Base-by-base conservation (phyloP, 176 grass and related monocot species). In the Avena eriantha region DNA sequence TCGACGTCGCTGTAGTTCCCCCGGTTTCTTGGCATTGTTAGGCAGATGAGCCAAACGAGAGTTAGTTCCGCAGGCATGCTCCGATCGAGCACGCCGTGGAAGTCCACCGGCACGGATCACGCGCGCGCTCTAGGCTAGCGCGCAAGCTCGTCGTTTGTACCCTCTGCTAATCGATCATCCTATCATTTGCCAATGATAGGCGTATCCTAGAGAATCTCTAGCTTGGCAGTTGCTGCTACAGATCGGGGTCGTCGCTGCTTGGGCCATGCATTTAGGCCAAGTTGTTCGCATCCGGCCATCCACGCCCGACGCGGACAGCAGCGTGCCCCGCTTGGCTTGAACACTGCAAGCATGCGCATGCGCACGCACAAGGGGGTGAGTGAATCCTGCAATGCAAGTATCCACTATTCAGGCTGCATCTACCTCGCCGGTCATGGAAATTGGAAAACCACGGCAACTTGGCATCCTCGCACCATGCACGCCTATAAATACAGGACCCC, bases 401-500 rank as follows among this genome's bases (percentile, higher is more conserved):
- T 54, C 53, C 24, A 11, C 23, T 33, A 19, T 34, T 76, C 24
- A 11, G 26, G 67, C 15, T 67, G 64, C 29, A 67, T 67, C 24
- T 56, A 77, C 29, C 50, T 56, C 18, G 31, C 64, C 64, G 22
- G 19, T 79, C 11, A 60, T 66, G 50, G 57, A 46, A 24, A 54
- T 47, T 66, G 50, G 57, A 46, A 24, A 54, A 26, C 17, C 23
- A 65, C 53, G 8, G 69, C 88, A 59, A 85, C 48, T 76, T 90
- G 83, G 56, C 87, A 43, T 41, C 21, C n/a, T 50, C 36, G 58
- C 41, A 17, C 34, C 64, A 67, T 12, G 16, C 7, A 35, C 49
- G 87, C 45, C 87, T 92, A 92, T 92, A 92, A 92, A 87, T 87
- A 69, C n/a, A 5, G 58, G 63, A 36, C 41, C 67, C 60, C 65